Evolutionary conservation across 352 stramenopile species (phyloP), one percentile per base, ranked within the genome.

Genomic region (Pythium vanterpoolii): DNA sequence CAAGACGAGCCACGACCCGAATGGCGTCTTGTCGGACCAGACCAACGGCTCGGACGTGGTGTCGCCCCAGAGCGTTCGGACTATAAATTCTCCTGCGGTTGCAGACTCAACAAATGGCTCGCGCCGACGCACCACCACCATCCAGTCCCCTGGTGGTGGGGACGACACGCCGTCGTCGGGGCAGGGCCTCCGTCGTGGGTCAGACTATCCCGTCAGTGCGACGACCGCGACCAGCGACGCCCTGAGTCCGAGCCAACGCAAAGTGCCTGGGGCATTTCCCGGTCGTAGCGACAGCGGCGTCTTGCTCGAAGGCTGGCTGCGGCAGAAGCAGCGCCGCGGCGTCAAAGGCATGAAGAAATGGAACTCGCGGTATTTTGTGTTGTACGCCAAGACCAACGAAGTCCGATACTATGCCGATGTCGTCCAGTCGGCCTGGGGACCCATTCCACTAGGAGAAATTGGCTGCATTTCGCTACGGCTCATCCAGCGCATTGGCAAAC

Each of bases 321-420:
- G 81, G 14, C 83, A 91, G 53, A 93, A 91, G 60, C 83, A 93
- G 56, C 79, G 83, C 1, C 81, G 83, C 8, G 81, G 81, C 23
- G 75, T 91, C 36, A 89, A 89, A 38, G 83, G 83, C 10, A 75
- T 91, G 51, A 93, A 91, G 67, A 89, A 90, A 66, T 93, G 83
- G 83, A 90, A 91, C 57, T 79, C 77, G 50, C 76, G 81, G 34
- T 91, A 91, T 51, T 93, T 91, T 54, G 83, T 93, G 49, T 64
- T 91, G 4, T 89, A 91, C 62, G 77, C 77, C 14, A 75, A 76
- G 47, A 82, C 72, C 2, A 89, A 87, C 56, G 83, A 93, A 51
- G 68, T 93, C 38, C 74, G 83, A 14, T 93, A 93, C 60, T 93
- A 91, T 56, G 69, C 79, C 1, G 83, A 93, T 48, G 79, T 93